These are phyloP conservation scores for Corniculantispora saksenae DNA, from an alignment of 2,329 filamentous ascomycete species.

Conservation along the genomic window DNA sequence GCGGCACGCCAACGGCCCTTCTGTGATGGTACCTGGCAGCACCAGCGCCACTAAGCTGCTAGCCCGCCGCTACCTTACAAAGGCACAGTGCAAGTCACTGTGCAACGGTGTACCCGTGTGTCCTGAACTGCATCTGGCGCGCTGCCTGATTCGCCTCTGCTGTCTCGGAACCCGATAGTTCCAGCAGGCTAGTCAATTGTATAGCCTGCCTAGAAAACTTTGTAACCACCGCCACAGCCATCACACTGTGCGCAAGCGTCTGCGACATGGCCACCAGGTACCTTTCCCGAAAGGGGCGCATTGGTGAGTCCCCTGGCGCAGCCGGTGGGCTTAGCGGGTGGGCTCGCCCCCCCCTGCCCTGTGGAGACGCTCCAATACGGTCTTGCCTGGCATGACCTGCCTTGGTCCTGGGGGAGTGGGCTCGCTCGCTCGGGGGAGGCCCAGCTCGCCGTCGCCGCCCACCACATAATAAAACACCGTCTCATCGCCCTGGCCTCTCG, in stretches of 20 bases:
- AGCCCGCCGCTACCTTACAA: background rate
- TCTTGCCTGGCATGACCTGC: background rate
- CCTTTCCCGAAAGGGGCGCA: background rate
- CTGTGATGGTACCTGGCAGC: background rate
- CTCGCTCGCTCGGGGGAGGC: background rate
- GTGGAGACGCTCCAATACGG: slow-evolving; percentile 6
- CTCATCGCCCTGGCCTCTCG: slow-evolving; percentile 10
- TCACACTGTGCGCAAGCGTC: slow-evolving; percentile 1
- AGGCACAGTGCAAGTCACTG: background rate
- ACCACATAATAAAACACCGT: slow-evolving; percentile 21
- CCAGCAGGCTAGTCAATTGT: background rate
- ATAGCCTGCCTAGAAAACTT: background rate
- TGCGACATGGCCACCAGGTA: background rate
- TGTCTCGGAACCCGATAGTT: background rate
- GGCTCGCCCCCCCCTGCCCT: background rate
- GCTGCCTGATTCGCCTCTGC: background rate
- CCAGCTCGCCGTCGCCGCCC: background rate
- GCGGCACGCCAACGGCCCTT: no score
- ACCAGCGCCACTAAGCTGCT: background rate
- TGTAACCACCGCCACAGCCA: background rate
- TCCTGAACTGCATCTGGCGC: background rate
- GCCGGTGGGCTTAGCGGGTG: background rate
- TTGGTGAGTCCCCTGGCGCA: background rate
- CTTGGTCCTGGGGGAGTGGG: background rate
- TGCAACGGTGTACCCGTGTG: background rate